These are phyloP conservation scores for Nemania abortiva DNA, from an alignment of 2,329 filamentous ascomycete genomes.

Conservation along the genomic window DNA sequence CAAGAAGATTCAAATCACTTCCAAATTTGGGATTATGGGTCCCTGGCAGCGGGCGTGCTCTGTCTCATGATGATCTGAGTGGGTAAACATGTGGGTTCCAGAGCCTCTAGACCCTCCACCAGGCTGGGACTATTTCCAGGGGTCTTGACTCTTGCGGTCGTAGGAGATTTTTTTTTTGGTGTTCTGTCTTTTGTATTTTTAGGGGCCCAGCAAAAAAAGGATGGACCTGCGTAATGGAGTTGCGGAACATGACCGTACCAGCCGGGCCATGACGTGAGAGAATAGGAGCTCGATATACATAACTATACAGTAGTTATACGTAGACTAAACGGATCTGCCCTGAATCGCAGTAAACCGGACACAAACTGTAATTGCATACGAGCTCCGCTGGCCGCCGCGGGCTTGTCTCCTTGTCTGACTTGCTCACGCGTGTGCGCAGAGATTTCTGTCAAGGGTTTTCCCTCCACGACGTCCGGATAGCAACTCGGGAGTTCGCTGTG, in stretches of 20 bases:
- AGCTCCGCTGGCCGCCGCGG: constrained; percentile 29
- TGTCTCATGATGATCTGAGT: constrained; percentile 37
- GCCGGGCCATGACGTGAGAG: constrained; percentile 5
- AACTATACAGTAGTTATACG: too few relatives aligned
- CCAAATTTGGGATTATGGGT: constrained; percentile 33
- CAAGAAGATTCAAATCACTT: constrained; percentile 32
- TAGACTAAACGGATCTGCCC: constrained; percentile 18
- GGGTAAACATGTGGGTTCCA: constrained; percentile 26
- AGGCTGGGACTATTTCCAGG: constrained; percentile 23
- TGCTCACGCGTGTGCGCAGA: constrained; percentile 40
- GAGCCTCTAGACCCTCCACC: constrained; percentile 37
- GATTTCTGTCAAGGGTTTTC: constrained; percentile 30
- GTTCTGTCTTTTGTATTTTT: constrained; percentile 14
- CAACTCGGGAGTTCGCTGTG: constrained; percentile 11
- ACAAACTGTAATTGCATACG: constrained; percentile 39
- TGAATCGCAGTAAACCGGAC: constrained; percentile 30
- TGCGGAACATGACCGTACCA: constrained; percentile 18
- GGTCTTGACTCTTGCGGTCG: constrained; percentile 27
- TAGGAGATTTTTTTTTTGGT: constrained; percentile 23
- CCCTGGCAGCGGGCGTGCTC: constrained; percentile 4
- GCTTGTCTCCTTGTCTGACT: constrained; percentile 26
- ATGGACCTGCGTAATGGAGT: constrained; percentile 22
- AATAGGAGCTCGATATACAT: constrained; percentile 12
- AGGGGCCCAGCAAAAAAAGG: constrained; percentile 21
- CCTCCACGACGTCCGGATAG: not conserved